These are phyloP conservation scores for Glarea lozoyensis DNA, from an alignment of 495 filamentous ascomycete species.

Conservation along the genomic window DNA sequence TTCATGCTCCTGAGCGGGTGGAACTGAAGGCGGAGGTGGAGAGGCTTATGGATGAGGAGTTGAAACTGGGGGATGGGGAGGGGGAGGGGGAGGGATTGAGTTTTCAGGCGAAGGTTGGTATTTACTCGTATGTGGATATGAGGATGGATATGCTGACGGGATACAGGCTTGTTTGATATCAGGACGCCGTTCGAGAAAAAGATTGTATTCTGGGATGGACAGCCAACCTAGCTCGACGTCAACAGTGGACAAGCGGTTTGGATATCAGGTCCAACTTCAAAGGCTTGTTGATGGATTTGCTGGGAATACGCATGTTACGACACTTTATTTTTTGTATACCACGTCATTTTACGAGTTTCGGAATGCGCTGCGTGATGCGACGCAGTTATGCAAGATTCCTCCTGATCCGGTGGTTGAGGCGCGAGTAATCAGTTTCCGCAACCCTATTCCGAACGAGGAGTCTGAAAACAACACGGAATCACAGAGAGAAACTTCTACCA, in stretches of 20 bases:
- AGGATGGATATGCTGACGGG: not conserved
- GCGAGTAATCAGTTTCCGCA: not conserved
- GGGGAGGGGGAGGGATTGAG: not conserved
- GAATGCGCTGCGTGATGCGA: conserved; percentile 7
- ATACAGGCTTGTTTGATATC: not conserved
- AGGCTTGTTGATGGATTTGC: conserved; percentile 2
- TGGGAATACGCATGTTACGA: not conserved
- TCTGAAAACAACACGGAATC: not conserved
- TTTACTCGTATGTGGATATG: not conserved
- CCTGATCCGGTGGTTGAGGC: not conserved
- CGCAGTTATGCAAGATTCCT: conserved; percentile 2
- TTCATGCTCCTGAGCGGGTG: not conserved
- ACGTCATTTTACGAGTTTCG: conserved; percentile 3
- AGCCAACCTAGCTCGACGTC: not conserved
- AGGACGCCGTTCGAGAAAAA: not conserved
- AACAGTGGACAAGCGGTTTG: not conserved
- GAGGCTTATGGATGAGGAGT: not conserved
- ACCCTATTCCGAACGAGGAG: not conserved
- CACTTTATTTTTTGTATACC: conserved; percentile 1
- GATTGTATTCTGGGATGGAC: not conserved
- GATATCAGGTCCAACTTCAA: not conserved
- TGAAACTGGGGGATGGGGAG: not conserved
- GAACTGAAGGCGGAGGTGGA: conserved; percentile 1
- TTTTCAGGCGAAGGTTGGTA: not conserved
- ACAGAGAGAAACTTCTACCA: not conserved